Conservation (phyloP, 805 yeast genomes). For the Zygoascus bituminiphila region DNA sequence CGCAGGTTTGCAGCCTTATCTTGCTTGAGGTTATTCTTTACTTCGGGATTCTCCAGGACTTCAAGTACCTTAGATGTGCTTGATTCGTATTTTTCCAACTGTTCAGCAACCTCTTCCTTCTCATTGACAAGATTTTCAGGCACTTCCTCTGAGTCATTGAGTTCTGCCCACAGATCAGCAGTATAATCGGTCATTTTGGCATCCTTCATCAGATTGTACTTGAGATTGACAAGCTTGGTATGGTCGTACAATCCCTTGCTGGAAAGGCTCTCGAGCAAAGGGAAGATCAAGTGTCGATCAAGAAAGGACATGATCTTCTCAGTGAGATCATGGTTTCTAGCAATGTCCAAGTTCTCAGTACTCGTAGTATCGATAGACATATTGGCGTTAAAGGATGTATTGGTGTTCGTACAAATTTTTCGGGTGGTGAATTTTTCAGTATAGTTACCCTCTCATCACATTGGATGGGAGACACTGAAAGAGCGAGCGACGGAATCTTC, state of each 20-base stretch:
- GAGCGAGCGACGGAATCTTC: too few species aligned
- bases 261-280: slow-evolving; percentile 42
- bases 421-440: neutral
- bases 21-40: slow-evolving; percentile 43
- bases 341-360: slow-evolving; percentile 25
- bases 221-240: slow-evolving; percentile 38
- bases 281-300: slow-evolving; percentile 53
- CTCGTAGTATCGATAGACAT: slow-evolving; percentile 1
- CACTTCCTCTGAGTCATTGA: slow-evolving; percentile 33
- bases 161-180: slow-evolving; percentile 36
- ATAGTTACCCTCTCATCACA: too few species aligned
- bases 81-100: slow-evolving; percentile 31
- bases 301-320: slow-evolving; percentile 47
- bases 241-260: slow-evolving; percentile 38
- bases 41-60: slow-evolving; percentile 41
- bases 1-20: slow-evolving; percentile 48
- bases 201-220: slow-evolving; percentile 47
- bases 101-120: slow-evolving; percentile 29
- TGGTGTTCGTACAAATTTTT: slow-evolving; percentile 1
- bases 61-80: slow-evolving; percentile 40
- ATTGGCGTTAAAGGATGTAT: neutral
- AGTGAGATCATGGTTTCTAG: slow-evolving; percentile 47
- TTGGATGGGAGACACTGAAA: too few species aligned
- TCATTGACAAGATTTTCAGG: slow-evolving; percentile 38
- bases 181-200: slow-evolving; percentile 48